These are phyloP conservation scores for Digitaria exilis DNA, from an alignment of 202 grass and related monocot species.

Conservation along the genomic window DNA sequence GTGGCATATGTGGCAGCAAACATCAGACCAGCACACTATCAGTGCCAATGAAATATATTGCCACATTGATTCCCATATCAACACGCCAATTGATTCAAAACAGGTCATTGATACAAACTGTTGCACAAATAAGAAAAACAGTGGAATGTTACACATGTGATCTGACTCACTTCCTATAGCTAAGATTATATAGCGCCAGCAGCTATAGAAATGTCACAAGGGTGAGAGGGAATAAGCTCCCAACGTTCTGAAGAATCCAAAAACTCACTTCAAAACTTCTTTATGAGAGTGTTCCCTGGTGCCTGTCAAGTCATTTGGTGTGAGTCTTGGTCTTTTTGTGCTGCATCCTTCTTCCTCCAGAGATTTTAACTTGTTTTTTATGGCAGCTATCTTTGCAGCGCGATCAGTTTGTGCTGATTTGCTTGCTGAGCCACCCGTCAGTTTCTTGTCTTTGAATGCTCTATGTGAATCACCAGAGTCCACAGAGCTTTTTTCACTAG, in stretches of 20 bases:
- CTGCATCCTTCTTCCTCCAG: conserved; percentile 65
- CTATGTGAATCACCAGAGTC: conserved; percentile 32
- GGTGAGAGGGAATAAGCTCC: not conserved
- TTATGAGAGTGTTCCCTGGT: conserved; percentile 18
- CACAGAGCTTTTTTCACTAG: conserved; percentile 66
- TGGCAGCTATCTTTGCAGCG: conserved; percentile 78
- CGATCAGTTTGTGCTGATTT: conserved; percentile 54
- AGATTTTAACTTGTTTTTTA: conserved; percentile 79
- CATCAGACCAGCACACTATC: not conserved
- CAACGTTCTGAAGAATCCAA: not conserved
- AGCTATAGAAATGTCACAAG: conserved; percentile 21
- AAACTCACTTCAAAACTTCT: conserved; percentile 35
- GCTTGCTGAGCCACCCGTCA: conserved; percentile 39
- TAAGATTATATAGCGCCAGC: conserved; percentile 21
- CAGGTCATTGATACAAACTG: conserved; percentile 28
- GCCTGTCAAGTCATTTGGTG: conserved; percentile 29
- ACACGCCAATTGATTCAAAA: not conserved
- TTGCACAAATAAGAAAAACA: conserved; percentile 27
- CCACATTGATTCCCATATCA: conserved; percentile 7
- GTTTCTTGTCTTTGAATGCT: conserved; percentile 43
- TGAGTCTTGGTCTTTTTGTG: conserved; percentile 68
- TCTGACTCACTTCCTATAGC: conserved; percentile 14
- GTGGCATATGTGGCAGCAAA: not conserved
- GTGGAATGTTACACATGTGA: conserved; percentile 28
- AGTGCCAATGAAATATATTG: conserved; percentile 1